Evolutionary conservation across 2,329 filamentous ascomycete genomes (phyloP), one percentile per base, ranked within the genome.

Genomic region (Paradendryphiella salina): DNA sequence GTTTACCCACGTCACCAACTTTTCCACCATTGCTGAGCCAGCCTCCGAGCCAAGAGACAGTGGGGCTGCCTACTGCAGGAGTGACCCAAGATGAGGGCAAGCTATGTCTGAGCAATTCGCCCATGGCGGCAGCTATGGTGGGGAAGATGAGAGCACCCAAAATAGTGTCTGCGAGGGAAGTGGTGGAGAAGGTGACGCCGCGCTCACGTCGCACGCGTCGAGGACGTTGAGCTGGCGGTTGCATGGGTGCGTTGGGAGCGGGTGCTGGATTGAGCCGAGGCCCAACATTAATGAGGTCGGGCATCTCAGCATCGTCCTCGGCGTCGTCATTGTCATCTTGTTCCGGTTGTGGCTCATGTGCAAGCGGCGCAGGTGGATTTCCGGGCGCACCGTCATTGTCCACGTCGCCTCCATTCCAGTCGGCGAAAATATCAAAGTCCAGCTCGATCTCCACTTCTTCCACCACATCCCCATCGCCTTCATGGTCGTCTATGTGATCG

Each of bases 91-190:
- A 76, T 29, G 76, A 76, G 0, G 93, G 93, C 1, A 96, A 77
- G 0, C 82, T 73, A 9, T 83, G 70, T 11, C 87, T 85, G 28
- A 97, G 77, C 0, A 90, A 66, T 63, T 91, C 87, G 36, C 94
- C 94, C 73, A 90, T 84, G 11, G 84, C 80, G 23, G 86, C 88
- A 0, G 90, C 91, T 36, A 97, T 84, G 9, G 84, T 85, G 0
- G 94, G 94, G 65, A 96, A 90, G 10, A 95, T 78, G 2, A 99
- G 76, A 1, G 87, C 86, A 5, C 86, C 86, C 26, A 89, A 77
- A 32, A 88, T 75, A 0, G 80, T 81, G 54, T 85, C 80, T 0
- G 82, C 81, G 23, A 88, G 72, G 26, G 78, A 78, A 28, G 77
- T 78, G 10, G 80, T 79, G 20, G 79, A 79, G 57, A 83, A 76